Conservation (phyloP, 2,329 filamentous ascomycete species). For the Ramularia collo-cygni region DNA sequence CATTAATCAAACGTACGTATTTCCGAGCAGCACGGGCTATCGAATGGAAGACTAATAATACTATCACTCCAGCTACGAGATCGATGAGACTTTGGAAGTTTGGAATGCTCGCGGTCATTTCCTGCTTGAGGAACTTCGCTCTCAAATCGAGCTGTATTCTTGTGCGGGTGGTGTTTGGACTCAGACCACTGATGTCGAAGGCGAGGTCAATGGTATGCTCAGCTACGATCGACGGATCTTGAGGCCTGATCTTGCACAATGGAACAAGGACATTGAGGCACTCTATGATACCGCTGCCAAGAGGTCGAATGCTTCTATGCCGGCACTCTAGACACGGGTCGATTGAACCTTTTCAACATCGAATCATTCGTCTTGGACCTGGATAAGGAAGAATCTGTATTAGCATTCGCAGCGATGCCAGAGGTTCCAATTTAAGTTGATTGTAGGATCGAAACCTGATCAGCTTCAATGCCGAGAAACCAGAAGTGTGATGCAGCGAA, state of each 20-base stretch:
- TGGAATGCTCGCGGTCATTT: conserved; percentile 62
- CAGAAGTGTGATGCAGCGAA: no score
- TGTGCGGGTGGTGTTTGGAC: conserved; percentile 67
- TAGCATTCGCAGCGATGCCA: no score
- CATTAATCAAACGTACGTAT: conserved; percentile 50
- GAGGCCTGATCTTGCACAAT: conserved; percentile 45
- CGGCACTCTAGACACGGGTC: not conserved
- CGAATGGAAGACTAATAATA: not conserved
- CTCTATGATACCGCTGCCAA: conserved; percentile 49
- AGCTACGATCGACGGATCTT: conserved; percentile 56
- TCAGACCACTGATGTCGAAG: conserved; percentile 68
- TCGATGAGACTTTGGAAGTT: conserved; percentile 49
- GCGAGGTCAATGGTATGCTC: conserved; percentile 64
- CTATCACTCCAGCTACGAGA: conserved; percentile 55
- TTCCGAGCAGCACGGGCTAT: no score
- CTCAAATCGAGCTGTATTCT: conserved; percentile 48
- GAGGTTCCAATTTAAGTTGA: no score
- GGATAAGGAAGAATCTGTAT: no score
- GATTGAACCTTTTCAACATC: no score
- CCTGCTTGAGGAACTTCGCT: conserved; percentile 41
- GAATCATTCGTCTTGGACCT: no score
- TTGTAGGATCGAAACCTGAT: no score
- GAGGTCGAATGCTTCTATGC: conserved; percentile 15
- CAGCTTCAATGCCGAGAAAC: no score
- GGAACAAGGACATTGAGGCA: conserved; percentile 53